A percentile compares a stretch with the other conserved stretches of the same genome.
phyloP scores from a whole-genome alignment of 2,329 filamentous ascomycete genomes.

The Colletotrichum kahawae region DNA sequence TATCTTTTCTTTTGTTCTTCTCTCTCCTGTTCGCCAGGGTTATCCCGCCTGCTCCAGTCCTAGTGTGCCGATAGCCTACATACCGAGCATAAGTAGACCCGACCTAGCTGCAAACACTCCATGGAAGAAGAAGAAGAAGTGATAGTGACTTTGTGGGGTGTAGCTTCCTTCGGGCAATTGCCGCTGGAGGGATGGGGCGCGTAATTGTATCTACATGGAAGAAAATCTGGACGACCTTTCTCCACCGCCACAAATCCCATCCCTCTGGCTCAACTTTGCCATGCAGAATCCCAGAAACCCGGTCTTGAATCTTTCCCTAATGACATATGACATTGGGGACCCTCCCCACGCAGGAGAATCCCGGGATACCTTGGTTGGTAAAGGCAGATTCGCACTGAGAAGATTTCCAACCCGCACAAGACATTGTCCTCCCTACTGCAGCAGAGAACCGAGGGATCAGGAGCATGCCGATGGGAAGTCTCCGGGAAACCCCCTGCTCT shows the following conservation, averaged over 20 bases:
- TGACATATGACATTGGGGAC: background rate
- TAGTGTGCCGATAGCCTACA: background rate
- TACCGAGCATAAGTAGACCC: background rate
- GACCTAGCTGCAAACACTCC: background rate
- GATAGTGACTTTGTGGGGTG: background rate
- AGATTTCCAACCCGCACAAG: background rate
- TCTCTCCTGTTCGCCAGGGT: background rate
- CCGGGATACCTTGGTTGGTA: background rate
- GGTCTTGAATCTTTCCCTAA: background rate
- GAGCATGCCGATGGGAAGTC: background rate
- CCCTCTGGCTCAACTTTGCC: background rate
- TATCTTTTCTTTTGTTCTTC: background rate
- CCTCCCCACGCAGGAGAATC: background rate
- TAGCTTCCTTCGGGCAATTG: background rate
- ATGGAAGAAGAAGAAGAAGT: background rate
- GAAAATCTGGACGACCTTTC: background rate
- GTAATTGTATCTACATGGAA: background rate
- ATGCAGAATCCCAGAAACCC: background rate
- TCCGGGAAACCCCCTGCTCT: background rate
- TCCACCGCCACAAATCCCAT: background rate
- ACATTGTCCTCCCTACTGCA: background rate
- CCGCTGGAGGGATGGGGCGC: background rate
- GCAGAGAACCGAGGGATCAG: background rate
- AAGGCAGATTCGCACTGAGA: background rate
- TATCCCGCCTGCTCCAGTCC: background rate